Percentiles rank a stretch among this genome's conserved stretches.
These are phyloP conservation scores for Ogataea wickerhamii DNA, from an alignment of 805 yeast genomes.

Conservation along the genomic window DNA sequence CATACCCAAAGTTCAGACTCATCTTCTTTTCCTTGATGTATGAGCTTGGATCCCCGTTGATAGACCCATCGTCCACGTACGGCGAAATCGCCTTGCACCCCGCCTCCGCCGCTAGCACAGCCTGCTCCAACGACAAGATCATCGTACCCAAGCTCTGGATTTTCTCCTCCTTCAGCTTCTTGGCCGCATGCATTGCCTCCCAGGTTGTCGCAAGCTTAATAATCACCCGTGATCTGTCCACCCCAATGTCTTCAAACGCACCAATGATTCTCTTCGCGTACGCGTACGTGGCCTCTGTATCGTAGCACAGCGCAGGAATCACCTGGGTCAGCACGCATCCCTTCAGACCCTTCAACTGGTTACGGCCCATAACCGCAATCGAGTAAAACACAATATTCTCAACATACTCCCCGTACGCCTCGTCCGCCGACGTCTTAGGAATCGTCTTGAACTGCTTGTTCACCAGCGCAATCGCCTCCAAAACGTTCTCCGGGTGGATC, in stretches of 20 bases:
- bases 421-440: constrained; percentile 15
- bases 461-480: constrained; percentile 20
- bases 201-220: constrained; percentile 36
- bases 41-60: constrained; percentile 25
- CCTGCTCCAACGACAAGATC: constrained; percentile 35
- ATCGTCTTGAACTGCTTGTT: constrained; percentile 9
- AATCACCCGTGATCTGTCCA: constrained; percentile 29
- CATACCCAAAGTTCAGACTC: constrained; percentile 30
- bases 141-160: constrained; percentile 36
- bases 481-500: constrained; percentile 19
- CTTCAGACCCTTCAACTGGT: constrained; percentile 19
- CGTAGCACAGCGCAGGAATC: constrained; percentile 25
- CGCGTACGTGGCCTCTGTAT: constrained; percentile 24
- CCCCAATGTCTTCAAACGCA: constrained; percentile 33
- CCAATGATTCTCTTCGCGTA: constrained; percentile 28
- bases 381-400: constrained; percentile 19
- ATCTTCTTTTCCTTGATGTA: constrained; percentile 20
- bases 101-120: constrained; percentile 36
- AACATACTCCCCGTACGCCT: constrained; percentile 11
- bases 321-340: constrained; percentile 30
- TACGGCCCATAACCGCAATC: constrained; percentile 25
- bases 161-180: constrained; percentile 20
- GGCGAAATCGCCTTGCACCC: constrained; percentile 35
- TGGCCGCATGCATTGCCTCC: constrained; percentile 34
- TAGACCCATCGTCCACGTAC: constrained; percentile 31